These are phyloP conservation scores for Cladophialophora bantiana DNA, from an alignment of 2,329 filamentous ascomycete genomes.

Conservation along the genomic window DNA sequence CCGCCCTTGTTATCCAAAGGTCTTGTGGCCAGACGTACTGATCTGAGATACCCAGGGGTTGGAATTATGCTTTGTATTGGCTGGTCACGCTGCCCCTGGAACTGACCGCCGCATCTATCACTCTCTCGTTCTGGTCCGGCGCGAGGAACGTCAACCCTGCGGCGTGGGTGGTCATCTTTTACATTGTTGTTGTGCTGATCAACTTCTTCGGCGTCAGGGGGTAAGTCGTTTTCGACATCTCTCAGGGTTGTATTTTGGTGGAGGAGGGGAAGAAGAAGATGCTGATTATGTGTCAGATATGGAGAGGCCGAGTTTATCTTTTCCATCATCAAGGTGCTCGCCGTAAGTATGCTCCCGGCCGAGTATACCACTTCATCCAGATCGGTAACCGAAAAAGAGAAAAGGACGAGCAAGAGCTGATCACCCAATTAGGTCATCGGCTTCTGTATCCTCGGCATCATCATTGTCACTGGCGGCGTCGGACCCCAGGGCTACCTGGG, in stretches of 20 bases:
- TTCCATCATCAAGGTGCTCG: conserved; percentile 78
- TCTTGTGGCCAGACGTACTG: conserved; percentile 60
- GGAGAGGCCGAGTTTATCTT: conserved; percentile 84
- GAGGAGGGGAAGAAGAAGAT: not conserved
- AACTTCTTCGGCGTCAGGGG: conserved; percentile 83
- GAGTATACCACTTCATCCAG: not conserved
- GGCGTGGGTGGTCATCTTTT: conserved; percentile 71
- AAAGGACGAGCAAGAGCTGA: not conserved
- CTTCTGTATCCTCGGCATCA: conserved; percentile 20
- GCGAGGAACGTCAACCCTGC: conserved; percentile 61
- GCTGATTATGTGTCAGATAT: conserved; percentile 57
- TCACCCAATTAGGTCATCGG: conserved; percentile 12
- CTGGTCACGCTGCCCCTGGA: conserved; percentile 36
- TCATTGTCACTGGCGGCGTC: not conserved
- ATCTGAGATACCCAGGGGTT: conserved; percentile 50
- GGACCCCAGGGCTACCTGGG: conserved; percentile 15
- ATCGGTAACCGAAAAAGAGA: not conserved
- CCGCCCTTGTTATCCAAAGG: not conserved
- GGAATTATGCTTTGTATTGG: conserved; percentile 50
- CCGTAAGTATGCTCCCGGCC: conserved; percentile 45
- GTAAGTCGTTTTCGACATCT: not conserved
- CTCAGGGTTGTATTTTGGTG: not conserved
- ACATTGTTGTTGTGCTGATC: conserved; percentile 72
- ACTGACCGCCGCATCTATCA: conserved; percentile 35
- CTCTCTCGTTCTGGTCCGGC: conserved; percentile 34